Base-by-base conservation (phyloP, 352 stramenopile species). In the Elongisporangium undulatum region DNA sequence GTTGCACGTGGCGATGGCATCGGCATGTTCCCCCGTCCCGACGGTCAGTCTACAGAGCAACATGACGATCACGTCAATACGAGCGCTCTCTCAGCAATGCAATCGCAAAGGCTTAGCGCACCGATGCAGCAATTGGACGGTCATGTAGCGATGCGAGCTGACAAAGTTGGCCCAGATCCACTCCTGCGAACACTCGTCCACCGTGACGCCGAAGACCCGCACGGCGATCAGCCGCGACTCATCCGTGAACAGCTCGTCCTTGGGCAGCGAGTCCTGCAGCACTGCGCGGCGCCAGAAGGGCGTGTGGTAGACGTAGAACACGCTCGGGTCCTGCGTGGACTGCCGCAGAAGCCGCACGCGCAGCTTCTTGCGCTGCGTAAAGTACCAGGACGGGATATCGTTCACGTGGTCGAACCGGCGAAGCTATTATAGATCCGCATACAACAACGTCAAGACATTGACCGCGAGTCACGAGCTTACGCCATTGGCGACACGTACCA, bases 261-360 rank as follows among this genome's bases (percentile, higher is more conserved):
- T 57, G 0, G 85, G 80, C 17, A 90, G 49, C 13, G 71, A 76
- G 59, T 94, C 85, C 49, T 77, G 70, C 48, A 92, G 57, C 26
- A 91, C 16, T 21, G 71, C 67, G 13, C 85, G 81, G 1, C 85
- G 77, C 21, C 82, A 26, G 26, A 90, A 82, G 26, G 85, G 85
- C 52, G 81, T 89, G 62, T 94, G 85, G 61, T 92, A 92, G 48
- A 94, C 83, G 59, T 90, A 92, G 26, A 94, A 89, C 8, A 92
- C 54, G 59, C 72, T 92, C 48, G 85, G 77, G 41, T 94, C 79
- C 2, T 67, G 50, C n/a, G 65, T 60, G 20, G 75, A 84, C 61
- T 92, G 82, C n/a, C 71, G 72, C 17, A 92, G 71, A 57, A 92
- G 76, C 4, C 83, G 79, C 59, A 87, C 85, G 16, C 74, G 74